These are phyloP conservation scores for Lasiodiplodia sp. DNA, from an alignment of 2,329 filamentous ascomycete species.

Conservation along the genomic window DNA sequence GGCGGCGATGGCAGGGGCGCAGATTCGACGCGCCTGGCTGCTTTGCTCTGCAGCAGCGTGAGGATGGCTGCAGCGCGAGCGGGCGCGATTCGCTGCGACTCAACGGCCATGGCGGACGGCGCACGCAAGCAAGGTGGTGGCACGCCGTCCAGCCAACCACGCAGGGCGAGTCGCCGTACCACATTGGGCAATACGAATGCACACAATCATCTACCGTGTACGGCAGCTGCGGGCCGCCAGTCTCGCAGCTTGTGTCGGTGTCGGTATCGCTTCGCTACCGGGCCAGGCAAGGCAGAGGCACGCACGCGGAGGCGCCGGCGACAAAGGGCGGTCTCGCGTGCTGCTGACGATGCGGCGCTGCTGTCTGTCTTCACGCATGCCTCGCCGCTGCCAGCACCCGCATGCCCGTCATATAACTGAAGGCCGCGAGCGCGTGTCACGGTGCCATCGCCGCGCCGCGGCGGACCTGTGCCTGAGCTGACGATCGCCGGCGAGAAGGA, in stretches of 20 bases:
- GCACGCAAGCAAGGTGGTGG: slow-evolving; percentile 24
- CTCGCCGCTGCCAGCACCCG: not conserved
- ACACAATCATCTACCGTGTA: slow-evolving; percentile 23
- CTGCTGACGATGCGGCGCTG: slow-evolving; percentile 17
- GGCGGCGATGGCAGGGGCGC: slow-evolving; percentile 9
- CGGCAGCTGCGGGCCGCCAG: not conserved
- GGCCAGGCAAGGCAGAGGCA: slow-evolving; percentile 11
- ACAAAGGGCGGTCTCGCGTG: slow-evolving; percentile 13
- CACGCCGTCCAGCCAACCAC: slow-evolving; percentile 17
- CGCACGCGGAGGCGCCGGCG: slow-evolving; percentile 23
- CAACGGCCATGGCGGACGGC: slow-evolving; percentile 17
- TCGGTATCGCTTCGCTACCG: slow-evolving; percentile 6
- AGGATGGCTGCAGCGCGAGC: slow-evolving; percentile 8
- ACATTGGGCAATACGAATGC: slow-evolving; percentile 22
- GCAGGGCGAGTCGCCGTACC: slow-evolving; percentile 20
- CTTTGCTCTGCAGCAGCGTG: slow-evolving; percentile 12
- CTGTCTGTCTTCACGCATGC: slow-evolving; percentile 11
- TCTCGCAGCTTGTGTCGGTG: slow-evolving; percentile 6
- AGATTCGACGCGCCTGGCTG: slow-evolving; percentile 13
- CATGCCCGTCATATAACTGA: slow-evolving; percentile 16
- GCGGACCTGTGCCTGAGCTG: slow-evolving; percentile 3
- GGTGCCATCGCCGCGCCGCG: not conserved
- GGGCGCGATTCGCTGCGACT: slow-evolving; percentile 13
- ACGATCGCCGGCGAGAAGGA: slow-evolving; percentile 18
- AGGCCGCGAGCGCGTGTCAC: slow-evolving; percentile 1